A percentile compares a stretch with the other conserved stretches of the same genome.
These are phyloP conservation scores for Anacardium occidentale DNA, from an alignment of 345 rosid species.

Conservation along the genomic window DNA sequence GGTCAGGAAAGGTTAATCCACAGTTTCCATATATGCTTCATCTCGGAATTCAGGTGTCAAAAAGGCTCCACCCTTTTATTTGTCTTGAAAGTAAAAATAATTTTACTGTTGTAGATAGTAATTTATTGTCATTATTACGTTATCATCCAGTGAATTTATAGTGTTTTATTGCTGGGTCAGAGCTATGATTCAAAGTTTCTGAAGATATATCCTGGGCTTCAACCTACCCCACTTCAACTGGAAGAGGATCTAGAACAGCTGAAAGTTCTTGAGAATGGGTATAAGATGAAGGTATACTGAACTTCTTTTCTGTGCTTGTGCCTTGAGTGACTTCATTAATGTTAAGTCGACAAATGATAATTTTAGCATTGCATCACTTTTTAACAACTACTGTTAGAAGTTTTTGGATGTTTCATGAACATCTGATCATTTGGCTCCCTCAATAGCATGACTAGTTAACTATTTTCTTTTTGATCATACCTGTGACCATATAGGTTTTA, in stretches of 20 bases:
- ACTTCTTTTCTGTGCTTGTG: neutral
- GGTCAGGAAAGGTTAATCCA: constrained; percentile 76
- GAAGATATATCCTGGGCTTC: constrained; percentile 76
- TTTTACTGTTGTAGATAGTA: neutral
- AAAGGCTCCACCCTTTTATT: neutral
- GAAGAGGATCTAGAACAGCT: constrained; percentile 99
- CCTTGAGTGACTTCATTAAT: neutral
- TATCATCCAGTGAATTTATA: neutral
- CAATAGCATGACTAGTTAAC: no score
- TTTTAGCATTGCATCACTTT: neutral
- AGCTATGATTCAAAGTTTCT: constrained; percentile 89
- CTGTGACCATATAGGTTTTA: neutral
- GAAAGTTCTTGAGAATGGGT: constrained; percentile 95
- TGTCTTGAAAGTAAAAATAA: neutral
- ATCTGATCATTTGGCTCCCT: neutral
- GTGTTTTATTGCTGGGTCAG: constrained; percentile 35
- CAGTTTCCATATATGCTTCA: constrained; percentile 89
- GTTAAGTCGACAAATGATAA: neutral
- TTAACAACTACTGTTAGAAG: neutral
- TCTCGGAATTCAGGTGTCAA: constrained; percentile 93
- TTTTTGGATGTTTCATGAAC: neutral
- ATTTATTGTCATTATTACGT: neutral
- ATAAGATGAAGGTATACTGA: constrained; percentile 80
- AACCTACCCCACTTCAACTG: constrained; percentile 79
- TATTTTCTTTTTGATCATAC: neutral